Conservation (phyloP, 2,329 filamentous ascomycete species). For the Hirsutella rhossiliensis region DNA sequence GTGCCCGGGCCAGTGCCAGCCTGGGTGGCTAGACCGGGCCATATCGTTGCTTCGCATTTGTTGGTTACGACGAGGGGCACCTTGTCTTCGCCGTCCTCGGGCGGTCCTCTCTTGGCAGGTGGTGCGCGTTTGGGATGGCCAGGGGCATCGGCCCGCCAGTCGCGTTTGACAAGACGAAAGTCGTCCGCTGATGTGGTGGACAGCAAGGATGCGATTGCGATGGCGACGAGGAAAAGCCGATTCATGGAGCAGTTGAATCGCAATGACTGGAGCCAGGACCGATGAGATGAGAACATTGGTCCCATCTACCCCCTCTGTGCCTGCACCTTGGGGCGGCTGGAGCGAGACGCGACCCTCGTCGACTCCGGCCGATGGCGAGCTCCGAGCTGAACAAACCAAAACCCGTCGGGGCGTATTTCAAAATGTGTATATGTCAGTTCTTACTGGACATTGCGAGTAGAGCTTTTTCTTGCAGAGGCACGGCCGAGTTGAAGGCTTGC, state of each 20-base stretch:
- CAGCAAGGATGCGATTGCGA: constrained; percentile 11
- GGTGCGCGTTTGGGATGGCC: constrained; percentile 11
- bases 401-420: no score
- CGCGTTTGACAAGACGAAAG: constrained; percentile 6
- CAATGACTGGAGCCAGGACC: background rate
- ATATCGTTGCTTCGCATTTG: constrained; percentile 57
- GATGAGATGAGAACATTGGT: background rate
- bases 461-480: no score
- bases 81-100: constrained; percentile 21
- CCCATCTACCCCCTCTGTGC: background rate
- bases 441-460: no score
- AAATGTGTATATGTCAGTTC: no score
- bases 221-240: constrained; percentile 8
- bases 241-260: constrained; percentile 7
- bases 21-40: constrained; percentile 66
- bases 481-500: no score
- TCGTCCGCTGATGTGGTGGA: constrained; percentile 6
- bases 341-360: background rate
- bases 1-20: constrained; percentile 53
- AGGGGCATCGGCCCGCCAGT: constrained; percentile 16
- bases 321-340: background rate
- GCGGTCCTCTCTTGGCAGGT: constrained; percentile 17
- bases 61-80: constrained; percentile 60
- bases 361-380: background rate
- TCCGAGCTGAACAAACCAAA: no score